A percentile compares a stretch with the other conserved stretches of the same genome.
Evolutionary conservation across 2,329 filamentous ascomycete species (phyloP).

Genomic region (Penicillium sp.): DNA sequence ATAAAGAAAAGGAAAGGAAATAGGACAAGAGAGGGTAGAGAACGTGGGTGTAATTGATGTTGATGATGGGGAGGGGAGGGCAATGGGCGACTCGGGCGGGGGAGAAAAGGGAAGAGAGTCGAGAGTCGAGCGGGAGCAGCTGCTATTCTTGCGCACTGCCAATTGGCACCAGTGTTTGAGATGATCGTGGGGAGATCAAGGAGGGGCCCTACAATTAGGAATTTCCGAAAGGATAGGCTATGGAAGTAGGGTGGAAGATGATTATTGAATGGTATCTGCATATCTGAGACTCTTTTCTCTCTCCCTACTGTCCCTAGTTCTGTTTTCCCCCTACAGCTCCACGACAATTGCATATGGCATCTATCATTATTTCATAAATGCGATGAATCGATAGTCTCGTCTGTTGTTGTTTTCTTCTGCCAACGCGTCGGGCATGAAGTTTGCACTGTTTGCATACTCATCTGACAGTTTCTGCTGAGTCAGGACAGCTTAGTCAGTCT

Average conservation of each 20-base stretch:
- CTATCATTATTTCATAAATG: constrained; percentile 1
- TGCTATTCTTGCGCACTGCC: constrained; percentile 22
- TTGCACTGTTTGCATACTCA: constrained; percentile 23
- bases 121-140: constrained; percentile 14
- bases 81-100: constrained; percentile 45
- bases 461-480: background rate
- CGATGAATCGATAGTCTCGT: constrained; percentile 13
- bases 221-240: background rate
- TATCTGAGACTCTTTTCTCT: background rate
- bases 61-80: constrained; percentile 19
- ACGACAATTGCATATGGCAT: constrained; percentile 4
- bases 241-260: constrained; percentile 5
- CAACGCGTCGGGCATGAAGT: constrained; percentile 16
- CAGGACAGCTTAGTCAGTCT: constrained; percentile 8
- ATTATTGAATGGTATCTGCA: constrained; percentile 8
- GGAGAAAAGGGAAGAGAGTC: constrained; percentile 39
- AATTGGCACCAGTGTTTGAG: constrained; percentile 30
- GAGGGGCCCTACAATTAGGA: background rate
- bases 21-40: constrained; percentile 26
- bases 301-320: background rate
- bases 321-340: background rate
- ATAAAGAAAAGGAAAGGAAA: constrained; percentile 23
- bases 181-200: constrained; percentile 15
- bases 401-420: constrained; percentile 23
- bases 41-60: constrained; percentile 22